Evolutionary conservation across 2,329 filamentous ascomycete genomes (phyloP), one percentile per base, ranked within the genome.

Genomic region (Geoglossum cookeanum): DNA sequence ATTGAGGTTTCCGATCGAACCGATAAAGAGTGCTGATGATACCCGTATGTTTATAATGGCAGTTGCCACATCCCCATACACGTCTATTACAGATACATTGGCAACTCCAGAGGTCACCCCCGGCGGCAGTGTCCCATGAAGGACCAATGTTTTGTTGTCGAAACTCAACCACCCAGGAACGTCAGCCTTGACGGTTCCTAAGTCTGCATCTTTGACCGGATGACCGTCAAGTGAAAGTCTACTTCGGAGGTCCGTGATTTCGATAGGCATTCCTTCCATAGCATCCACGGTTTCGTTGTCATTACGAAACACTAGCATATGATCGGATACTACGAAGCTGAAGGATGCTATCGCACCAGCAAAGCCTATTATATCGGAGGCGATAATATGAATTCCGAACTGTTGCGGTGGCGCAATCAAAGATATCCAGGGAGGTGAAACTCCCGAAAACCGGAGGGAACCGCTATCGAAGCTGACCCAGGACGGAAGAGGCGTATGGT

Each of bases 401-500:
- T 72, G 77, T 64, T 94, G 84, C 3, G 87, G 83, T 6, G 81
- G 80, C 35, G 83, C 78, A 39, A 80, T 69, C 8, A 84, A 72
- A 32, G 79, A 80, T 58, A 78, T 76, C 52, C 81, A 73, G 0
- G 80, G 71, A 0, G 87, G 88, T 1, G 84, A 84, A 37, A 70
- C 78, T 29, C 89, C 89, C 0, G 77, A 78, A 63, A 94, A 94
- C 0, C 75, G 75, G 44, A 94, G 70, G 0, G 69, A 74, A 1
- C 66, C 66, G 0, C 77, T 66, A 62, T 92, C 78, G 64, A 95
- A 95, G n/a, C 72, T 71, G 49, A 94, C 72, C 89, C 89, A 95
- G 0, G 87, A 83, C 22, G 89, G 89, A 39, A 95, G 71, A 39
- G 89, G 88, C n/a, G 85, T 86, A 64, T 86, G 85, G 64, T 91